Percentiles rank a stretch among this genome's conserved stretches.
Evolutionary conservation across 768 basidiomycete genomes (phyloP).

Genomic region (Panus rudis): DNA sequence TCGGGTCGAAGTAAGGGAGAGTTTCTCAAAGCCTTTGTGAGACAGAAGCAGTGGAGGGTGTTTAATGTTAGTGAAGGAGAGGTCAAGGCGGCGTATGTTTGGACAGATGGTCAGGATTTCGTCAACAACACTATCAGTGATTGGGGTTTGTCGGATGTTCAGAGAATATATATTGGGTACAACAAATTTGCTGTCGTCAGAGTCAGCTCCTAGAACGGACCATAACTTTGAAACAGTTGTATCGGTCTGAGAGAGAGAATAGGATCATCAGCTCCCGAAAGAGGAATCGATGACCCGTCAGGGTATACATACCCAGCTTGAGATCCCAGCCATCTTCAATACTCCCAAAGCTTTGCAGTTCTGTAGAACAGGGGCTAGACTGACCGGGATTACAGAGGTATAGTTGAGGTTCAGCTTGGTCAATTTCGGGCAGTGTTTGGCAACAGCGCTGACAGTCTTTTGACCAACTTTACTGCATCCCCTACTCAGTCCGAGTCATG

Average conservation of each 20-base stretch:
- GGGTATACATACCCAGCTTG: constrained; percentile 44
- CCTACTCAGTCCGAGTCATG: constrained; percentile 26
- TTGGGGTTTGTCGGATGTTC: constrained; percentile 48
- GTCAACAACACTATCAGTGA: constrained; percentile 44
- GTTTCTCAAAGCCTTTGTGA: constrained; percentile 36
- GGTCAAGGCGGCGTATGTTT: constrained; percentile 46
- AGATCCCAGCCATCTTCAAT: constrained; percentile 56
- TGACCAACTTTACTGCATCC: constrained; percentile 53
- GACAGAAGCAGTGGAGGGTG: constrained; percentile 23
- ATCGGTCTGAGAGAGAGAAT: constrained; percentile 42
- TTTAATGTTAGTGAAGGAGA: constrained; percentile 55
- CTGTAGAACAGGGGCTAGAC: constrained; percentile 38
- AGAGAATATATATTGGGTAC: constrained; percentile 41
- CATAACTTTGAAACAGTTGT: constrained; percentile 42
- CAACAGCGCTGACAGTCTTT: constrained; percentile 38
- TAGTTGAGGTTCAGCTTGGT: constrained; percentile 51
- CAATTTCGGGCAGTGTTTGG: constrained; percentile 36
- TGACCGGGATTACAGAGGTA: constrained; percentile 45
- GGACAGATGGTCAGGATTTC: constrained; percentile 40
- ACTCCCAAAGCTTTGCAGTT: constrained; percentile 39
- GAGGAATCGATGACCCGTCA: neutral
- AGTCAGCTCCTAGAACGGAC: constrained; percentile 9
- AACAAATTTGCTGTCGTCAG: constrained; percentile 15
- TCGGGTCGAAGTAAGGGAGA: constrained; percentile 54
- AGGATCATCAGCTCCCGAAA: neutral